Evolutionary conservation across 306 rosid species (phyloP), one percentile per base, ranked within the genome.

Genomic region (Lagenaria siceraria): DNA sequence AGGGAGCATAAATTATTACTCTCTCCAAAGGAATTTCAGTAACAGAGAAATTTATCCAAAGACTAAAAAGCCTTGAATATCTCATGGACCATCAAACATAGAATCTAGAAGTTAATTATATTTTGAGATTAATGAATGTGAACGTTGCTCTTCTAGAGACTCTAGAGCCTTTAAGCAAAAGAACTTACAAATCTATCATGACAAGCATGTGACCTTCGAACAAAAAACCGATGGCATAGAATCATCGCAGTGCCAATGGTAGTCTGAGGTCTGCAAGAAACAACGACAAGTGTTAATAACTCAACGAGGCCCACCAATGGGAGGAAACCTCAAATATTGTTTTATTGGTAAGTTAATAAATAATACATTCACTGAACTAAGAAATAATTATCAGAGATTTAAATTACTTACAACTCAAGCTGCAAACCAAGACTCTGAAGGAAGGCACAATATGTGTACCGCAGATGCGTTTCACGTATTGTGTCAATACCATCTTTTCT

Each of bases 231-330:
- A 86, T 96, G 99, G 89, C 98, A 92, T 69, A 96, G 87, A 82
- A 96, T 97, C 98, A 90, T 96, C 53, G 98, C 90, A n/a, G 98
- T 96, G 66, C 97, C 99, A 76, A 88, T 87, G 13, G 97, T 89
- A 76, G 98, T 90, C 80, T 96, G 98, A 9, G 98, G 99, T 86
- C 99, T 96, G 94, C 54, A 88, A 82, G 78, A 65, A 65, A 80
- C 42, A 56, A 54, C 76, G 38, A 3, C 22, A 38, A 14, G 78
- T 75, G 53, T 80, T 31, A 85, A 53, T 42, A 58, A 49, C 38
- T 68, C 29, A 73, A 81, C 14, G 31, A 46, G 11, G 17, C 59
- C 19, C 14, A 75, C 9, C 52, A 71, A 35, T 7, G 69, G 73
- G 19, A 13, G 51, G 24, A 21, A 77, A 60, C 73, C 52, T 42